phyloP scores from a whole-genome alignment of 768 basidiomycete species.

The Hebeloma cylindrosporum region DNA sequence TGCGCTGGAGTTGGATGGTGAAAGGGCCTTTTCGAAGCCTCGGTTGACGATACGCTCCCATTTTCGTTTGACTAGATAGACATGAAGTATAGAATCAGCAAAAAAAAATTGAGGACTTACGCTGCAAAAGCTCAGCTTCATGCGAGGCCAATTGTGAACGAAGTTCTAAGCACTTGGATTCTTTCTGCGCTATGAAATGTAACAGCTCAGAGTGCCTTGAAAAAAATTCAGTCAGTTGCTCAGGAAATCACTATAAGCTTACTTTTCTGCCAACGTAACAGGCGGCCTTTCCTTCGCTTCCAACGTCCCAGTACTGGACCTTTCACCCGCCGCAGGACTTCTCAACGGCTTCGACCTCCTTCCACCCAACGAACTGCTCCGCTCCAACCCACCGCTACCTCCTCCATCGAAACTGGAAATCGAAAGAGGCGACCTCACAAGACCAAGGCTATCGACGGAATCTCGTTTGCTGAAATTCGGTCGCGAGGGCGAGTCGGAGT shows the following conservation, averaged over 20 bases:
- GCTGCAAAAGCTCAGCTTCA: slow-evolving; percentile 68
- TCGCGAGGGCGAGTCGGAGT: slow-evolving; percentile 14
- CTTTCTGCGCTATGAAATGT: slow-evolving; percentile 86
- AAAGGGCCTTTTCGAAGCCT: slow-evolving; percentile 45
- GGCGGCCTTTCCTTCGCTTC: slow-evolving; percentile 42
- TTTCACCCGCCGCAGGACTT: slow-evolving; percentile 13
- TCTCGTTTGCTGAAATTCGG: slow-evolving; percentile 10
- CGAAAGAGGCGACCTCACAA: slow-evolving; percentile 14
- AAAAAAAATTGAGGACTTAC: slow-evolving; percentile 33
- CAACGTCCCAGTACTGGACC: slow-evolving; percentile 17
- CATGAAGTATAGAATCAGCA: not conserved
- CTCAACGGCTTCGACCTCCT: slow-evolving; percentile 10
- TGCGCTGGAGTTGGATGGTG: slow-evolving; percentile 8
- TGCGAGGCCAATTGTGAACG: slow-evolving; percentile 70
- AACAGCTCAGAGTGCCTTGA: slow-evolving; percentile 75
- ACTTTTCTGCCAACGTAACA: slow-evolving; percentile 73
- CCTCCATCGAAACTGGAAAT: slow-evolving; percentile 6
- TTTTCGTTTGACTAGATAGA: slow-evolving; percentile 64
- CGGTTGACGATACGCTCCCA: slow-evolving; percentile 81
- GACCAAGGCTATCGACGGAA: not conserved
- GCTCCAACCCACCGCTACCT: slow-evolving; percentile 8
- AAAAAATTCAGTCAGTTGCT: not conserved
- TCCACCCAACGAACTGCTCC: slow-evolving; percentile 14
- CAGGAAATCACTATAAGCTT: slow-evolving; percentile 21
- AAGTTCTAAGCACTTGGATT: slow-evolving; percentile 79